Evolutionary conservation across 2,329 filamentous ascomycete genomes (phyloP).

Genomic region (Tolypocladium nubicola): DNA sequence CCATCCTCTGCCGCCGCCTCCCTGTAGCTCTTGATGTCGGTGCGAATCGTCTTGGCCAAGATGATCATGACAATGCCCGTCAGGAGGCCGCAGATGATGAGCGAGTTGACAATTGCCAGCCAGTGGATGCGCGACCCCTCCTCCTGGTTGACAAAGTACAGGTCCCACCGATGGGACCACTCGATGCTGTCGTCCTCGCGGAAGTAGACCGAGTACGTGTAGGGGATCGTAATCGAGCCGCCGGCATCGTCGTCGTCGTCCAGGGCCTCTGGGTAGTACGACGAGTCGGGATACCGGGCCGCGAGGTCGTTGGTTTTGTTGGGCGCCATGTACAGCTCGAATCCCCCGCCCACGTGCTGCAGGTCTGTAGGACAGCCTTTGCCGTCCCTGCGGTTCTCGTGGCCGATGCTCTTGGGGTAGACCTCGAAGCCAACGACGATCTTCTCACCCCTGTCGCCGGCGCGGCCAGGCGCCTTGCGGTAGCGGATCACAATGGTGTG

Average conservation of each 20-base stretch:
- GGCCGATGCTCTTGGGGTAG: conserved; percentile 73
- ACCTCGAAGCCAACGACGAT: conserved; percentile 85
- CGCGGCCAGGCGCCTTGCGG: conserved; percentile 57
- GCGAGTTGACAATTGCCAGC: conserved; percentile 78
- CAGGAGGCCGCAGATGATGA: conserved; percentile 71
- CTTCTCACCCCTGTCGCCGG: conserved; percentile 60
- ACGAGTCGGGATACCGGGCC: conserved; percentile 44
- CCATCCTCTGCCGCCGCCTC: conserved; percentile 57
- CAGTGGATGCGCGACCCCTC: conserved; percentile 76
- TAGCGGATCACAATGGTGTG: conserved; percentile 76
- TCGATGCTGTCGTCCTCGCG: conserved; percentile 71
- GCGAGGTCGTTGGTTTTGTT: conserved; percentile 43
- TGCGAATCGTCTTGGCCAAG: conserved; percentile 64
- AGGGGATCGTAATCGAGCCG: conserved; percentile 62
- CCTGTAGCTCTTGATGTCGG: conserved; percentile 66
- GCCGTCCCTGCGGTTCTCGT: conserved; percentile 45
- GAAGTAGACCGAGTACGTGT: conserved; percentile 86
- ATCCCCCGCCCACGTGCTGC: conserved; percentile 48
- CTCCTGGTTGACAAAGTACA: conserved; percentile 82
- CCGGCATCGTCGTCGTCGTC: conserved; percentile 49
- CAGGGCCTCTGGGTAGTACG: conserved; percentile 35
- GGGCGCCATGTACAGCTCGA: conserved; percentile 58
- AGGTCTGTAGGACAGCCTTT: conserved; percentile 60
- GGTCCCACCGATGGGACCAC: conserved; percentile 77
- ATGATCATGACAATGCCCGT: conserved; percentile 75